phyloP scores from a whole-genome alignment of 345 rosid species.

The Geranium rotundifolium region DNA sequence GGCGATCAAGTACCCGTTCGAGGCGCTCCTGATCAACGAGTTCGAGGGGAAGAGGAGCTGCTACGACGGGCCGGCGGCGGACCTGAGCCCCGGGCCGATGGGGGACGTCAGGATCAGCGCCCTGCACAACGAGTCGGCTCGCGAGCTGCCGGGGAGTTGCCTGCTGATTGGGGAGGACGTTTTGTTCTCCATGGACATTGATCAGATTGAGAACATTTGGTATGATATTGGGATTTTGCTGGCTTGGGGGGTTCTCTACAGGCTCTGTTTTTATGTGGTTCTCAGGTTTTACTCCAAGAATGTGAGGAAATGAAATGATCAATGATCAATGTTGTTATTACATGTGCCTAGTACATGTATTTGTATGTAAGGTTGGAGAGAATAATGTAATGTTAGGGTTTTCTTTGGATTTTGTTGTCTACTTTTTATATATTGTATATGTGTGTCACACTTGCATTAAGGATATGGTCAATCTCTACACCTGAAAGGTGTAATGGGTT shows the following conservation, averaged over 20 bases:
- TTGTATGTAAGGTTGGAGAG: too few relatives aligned
- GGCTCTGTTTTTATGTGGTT: constrained; percentile 41
- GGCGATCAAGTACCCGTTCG: constrained; percentile 58
- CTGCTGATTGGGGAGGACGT: constrained; percentile 41
- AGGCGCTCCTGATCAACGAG: constrained; percentile 40
- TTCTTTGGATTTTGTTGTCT: too few relatives aligned
- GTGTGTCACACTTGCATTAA: too few relatives aligned
- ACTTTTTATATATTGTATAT: too few relatives aligned
- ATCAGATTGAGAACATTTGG: constrained; percentile 27
- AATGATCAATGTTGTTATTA: too few relatives aligned
- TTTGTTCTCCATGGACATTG: constrained; percentile 31
- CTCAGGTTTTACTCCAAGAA: constrained; percentile 49
- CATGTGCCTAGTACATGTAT: too few relatives aligned
- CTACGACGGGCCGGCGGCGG: constrained; percentile 15
- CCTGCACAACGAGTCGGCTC: constrained; percentile 9
- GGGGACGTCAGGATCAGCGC: constrained; percentile 23
- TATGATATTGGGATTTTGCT: constrained; percentile 37
- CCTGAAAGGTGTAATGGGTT: too few relatives aligned
- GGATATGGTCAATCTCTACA: too few relatives aligned
- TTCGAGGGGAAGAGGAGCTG: constrained; percentile 29
- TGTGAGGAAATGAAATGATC: constrained; percentile 37
- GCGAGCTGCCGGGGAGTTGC: constrained; percentile 4
- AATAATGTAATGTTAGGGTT: too few relatives aligned
- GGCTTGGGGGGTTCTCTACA: constrained; percentile 51
- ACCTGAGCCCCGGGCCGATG: constrained; percentile 48